Base-by-base conservation (phyloP, 2,329 filamentous ascomycete genomes). In the Chaetomiaceae sp. region DNA sequence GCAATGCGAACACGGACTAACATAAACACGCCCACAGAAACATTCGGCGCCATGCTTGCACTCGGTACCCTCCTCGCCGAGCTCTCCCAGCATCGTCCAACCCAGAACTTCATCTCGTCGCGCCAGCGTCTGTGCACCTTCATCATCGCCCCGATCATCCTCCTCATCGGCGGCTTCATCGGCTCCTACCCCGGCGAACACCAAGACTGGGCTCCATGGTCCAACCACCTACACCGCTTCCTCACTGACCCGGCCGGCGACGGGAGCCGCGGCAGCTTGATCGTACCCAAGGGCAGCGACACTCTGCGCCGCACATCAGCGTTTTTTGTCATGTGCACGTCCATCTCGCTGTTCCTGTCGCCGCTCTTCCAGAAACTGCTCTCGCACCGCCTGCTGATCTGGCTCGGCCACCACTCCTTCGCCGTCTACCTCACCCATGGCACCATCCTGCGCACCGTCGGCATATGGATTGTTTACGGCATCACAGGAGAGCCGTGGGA, bases 371-470 rank as follows among this genome's bases (percentile, higher is more conserved):
- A 78, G 58, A 69, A 69, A 23, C 68, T 77, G 18, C 72, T 80
- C 21, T 75, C 75, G 4, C 76, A 75, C 63, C 70, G 71, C 25
- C 58, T 75, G 2, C 73, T 80, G 32, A 73, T 78, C 54, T 80
- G 75, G 75, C 67, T 80, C 3, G 77, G 77, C n/a, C 71, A 73
- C 54, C 76, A 78, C 63, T 77, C 74, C 48, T 80, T 80, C 54
- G 76, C 77, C 21, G 76, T 80, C 4, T 80, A 80, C 60, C 72
- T 80, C 11, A 69, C 74, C 9, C 77, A 80, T 62, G 77, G 77
- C 42, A 79, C 76, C 0, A 69, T 80, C 14, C 64, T 80, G 41
- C 74, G 77, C 18, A 75, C 74, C 2, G 71, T 78, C 1, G 71
- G 76, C 20, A 72, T 72, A 34, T 77, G 77, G 69, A 72, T 79